Conservation (phyloP, 2,329 filamentous ascomycete species). For the Sclerotinia spermophila region DNA sequence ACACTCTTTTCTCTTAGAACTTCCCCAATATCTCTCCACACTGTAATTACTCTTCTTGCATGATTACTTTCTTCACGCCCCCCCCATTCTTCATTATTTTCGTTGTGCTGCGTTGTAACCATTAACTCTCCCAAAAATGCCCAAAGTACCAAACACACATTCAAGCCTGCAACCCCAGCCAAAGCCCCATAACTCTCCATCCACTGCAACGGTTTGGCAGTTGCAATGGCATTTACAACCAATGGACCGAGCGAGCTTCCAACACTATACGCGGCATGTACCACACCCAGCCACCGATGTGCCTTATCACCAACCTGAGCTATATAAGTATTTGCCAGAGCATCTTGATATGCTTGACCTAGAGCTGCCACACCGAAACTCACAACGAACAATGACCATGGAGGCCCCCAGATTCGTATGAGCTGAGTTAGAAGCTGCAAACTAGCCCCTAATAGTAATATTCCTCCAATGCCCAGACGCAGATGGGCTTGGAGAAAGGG, state of each 20-base stretch:
- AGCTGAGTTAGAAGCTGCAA: constrained; percentile 53
- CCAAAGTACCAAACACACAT: not conserved
- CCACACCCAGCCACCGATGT: constrained; percentile 59
- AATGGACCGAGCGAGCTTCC: constrained; percentile 57
- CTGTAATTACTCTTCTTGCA: constrained; percentile 35
- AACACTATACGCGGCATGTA: constrained; percentile 55
- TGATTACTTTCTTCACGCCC: not conserved
- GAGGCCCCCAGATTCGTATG: constrained; percentile 53
- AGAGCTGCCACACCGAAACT: constrained; percentile 57
- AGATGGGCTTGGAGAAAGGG: constrained; percentile 52
- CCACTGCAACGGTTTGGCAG: constrained; percentile 44
- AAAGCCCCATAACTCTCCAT: not conserved
- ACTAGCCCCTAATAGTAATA: constrained; percentile 53
- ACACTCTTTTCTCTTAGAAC: constrained; percentile 46
- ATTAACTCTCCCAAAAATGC: not conserved
- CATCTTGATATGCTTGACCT: constrained; percentile 61
- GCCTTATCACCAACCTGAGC: constrained; percentile 44
- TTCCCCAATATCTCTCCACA: constrained; percentile 44
- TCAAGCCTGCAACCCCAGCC: not conserved
- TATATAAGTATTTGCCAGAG: constrained; percentile 60
- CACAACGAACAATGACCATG: constrained; percentile 53
- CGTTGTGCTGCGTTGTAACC: not conserved
- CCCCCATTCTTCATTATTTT: not conserved
- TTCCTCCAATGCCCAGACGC: constrained; percentile 51
- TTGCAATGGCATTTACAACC: constrained; percentile 50